These are phyloP conservation scores for Chenopodium berlandieri DNA, from an alignment of 148 eudicot species.

Conservation along the genomic window DNA sequence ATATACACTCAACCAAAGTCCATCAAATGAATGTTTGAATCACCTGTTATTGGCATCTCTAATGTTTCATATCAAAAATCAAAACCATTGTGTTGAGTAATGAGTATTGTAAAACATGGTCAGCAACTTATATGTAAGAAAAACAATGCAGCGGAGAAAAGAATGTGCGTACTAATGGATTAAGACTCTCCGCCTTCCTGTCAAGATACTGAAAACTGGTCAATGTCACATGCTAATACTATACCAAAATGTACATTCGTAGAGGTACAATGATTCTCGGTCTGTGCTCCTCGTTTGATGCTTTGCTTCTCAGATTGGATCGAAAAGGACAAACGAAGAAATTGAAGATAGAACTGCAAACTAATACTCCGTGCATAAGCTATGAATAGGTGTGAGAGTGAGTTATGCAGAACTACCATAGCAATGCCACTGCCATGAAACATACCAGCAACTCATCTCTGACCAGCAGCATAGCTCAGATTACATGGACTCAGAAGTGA, in stretches of 20 bases:
- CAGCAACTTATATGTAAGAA: constrained; percentile 11
- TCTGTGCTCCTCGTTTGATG: not conserved
- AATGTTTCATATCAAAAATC: not conserved
- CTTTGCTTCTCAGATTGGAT: not conserved
- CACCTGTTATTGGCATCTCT: constrained; percentile 5
- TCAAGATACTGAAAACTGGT: constrained; percentile 13
- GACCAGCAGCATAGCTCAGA: too few relatives aligned
- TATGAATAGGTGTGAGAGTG: not conserved
- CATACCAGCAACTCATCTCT: too few relatives aligned
- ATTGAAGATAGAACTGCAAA: not conserved
- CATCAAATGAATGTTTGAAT: not conserved
- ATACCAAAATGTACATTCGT: constrained; percentile 9
- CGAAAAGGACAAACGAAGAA: not conserved
- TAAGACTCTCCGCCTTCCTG: not conserved
- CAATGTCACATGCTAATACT: constrained; percentile 13
- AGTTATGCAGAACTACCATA: not conserved
- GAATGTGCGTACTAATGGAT: not conserved
- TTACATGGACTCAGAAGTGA: too few relatives aligned
- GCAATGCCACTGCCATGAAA: too few relatives aligned
- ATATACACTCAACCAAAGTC: constrained; percentile 21
- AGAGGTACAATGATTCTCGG: not conserved
- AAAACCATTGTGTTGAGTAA: not conserved
- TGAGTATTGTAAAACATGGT: constrained; percentile 20
- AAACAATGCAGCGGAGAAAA: not conserved
- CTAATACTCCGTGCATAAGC: not conserved